Evolutionary conservation across 176 grass and related monocot genomes (phyloP), one percentile per base, ranked within the genome.

Genomic region (Poa pratensis): DNA sequence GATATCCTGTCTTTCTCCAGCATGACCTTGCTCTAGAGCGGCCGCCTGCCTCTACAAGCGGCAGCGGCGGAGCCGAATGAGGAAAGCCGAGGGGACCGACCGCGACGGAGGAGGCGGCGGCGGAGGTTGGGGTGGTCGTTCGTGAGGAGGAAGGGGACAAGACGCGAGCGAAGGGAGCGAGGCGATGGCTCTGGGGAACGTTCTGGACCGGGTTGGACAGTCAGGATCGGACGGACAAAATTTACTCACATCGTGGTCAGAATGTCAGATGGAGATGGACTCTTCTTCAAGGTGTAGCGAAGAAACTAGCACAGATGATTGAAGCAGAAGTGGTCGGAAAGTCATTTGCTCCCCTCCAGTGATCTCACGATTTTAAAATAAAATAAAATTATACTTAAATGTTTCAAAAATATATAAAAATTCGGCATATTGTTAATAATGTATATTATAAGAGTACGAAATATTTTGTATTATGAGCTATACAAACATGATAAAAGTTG

Each of bases 1-100:
- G 96, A 87, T 73, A 98, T 98, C 73, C 89, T 88, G 69, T 98
- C 93, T 87, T 94, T 98, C 80, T 92, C 77, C 83, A 80, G 68
- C 96, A 98, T 98, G 67, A 43, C 68, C n/a, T 42, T 57, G 40
- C 57, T 49, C 46, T 70, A 18, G 6, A 78, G 59, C 57, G 16
- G 5, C 32, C 67, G 32, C 35, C 51, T 17, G 51, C 39, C 53
- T 17, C 80, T 60, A 73, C 51, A n/a, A 46, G 24, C 5, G 26
- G 32, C 20, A 58, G 24, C 14, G 10, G 73, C 72, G 2, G 75
- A 26, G 9, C 45, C 68, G 9, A 34, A n/a, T 51, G 71, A 24
- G 8, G 24, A 1, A 9, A 26, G 10, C 50, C 14, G 61, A 9
- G 42, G 19, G 76, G 42, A 48, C 49, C 51, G 6, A 14, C 82